phyloP scores from a whole-genome alignment of 345 rosid genomes.

The Melaleuca alternifolia region DNA sequence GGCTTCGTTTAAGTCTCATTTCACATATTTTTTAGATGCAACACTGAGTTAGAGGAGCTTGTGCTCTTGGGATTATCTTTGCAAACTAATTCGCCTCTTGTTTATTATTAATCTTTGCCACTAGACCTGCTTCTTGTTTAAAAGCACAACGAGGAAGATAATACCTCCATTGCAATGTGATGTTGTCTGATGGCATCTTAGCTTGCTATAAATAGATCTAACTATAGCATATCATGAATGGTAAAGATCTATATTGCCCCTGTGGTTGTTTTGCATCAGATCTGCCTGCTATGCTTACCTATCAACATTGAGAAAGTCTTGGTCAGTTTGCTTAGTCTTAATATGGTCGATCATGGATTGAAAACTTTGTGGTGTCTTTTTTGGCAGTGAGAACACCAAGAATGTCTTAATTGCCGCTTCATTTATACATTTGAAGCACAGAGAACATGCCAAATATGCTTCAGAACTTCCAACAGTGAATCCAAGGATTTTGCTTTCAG shows the following conservation, averaged over 20 bases:
- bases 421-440: conserved; percentile 72
- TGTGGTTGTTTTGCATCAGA: background rate
- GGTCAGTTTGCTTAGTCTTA: background rate
- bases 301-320: background rate
- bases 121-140: background rate
- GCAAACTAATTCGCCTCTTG: background rate
- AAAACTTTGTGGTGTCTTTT: background rate
- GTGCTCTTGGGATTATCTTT: background rate
- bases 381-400: conserved; percentile 68
- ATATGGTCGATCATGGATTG: background rate
- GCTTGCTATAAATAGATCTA: background rate
- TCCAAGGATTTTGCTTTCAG: conserved; percentile 88
- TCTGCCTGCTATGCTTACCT: background rate
- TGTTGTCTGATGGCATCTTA: background rate
- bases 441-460: conserved; percentile 61
- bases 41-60: background rate
- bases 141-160: background rate
- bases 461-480: conserved; percentile 57
- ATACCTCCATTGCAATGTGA: background rate
- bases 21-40: background rate
- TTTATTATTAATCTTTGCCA: background rate
- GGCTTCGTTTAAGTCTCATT: background rate
- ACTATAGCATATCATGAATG: background rate
- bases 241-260: background rate
- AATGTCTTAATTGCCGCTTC: conserved; percentile 70